A percentile compares a stretch with the other conserved stretches of the same genome.
phyloP scores from a whole-genome alignment of 139 green algal species.

The Coelastrella sp. region DNA sequence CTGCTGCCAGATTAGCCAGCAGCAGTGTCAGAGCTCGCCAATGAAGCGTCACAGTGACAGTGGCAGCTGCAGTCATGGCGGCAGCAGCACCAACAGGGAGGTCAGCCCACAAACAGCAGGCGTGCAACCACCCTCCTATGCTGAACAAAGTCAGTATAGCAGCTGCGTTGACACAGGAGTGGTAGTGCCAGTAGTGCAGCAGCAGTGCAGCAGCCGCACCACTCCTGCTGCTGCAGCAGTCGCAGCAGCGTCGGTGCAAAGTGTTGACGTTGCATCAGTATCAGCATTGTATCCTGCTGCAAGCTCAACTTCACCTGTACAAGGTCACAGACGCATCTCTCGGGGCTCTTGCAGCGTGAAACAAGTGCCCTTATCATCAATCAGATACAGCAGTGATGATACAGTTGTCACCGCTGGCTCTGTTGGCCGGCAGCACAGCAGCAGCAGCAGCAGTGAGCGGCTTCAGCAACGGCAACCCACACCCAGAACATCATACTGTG shows the following conservation, averaged over 20 bases:
- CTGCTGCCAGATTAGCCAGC: conserved; percentile 9
- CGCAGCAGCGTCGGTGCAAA: too few relatives aligned
- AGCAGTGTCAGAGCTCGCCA: background rate
- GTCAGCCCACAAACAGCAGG: background rate
- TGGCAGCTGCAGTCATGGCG: background rate
- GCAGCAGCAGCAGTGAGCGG: conserved; percentile 9
- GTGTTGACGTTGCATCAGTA: too few relatives aligned
- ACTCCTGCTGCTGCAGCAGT: too few relatives aligned
- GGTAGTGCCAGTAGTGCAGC: too few relatives aligned
- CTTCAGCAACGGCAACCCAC: conserved; percentile 21
- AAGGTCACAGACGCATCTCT: too few relatives aligned
- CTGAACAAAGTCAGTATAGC: background rate
- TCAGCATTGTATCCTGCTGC: too few relatives aligned
- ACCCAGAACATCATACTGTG: background rate
- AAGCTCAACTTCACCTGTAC: too few relatives aligned
- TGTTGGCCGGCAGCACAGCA: background rate
- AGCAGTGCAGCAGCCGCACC: too few relatives aligned
- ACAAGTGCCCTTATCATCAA: too few relatives aligned
- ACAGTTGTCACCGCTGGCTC: background rate
- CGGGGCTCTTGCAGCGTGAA: too few relatives aligned
- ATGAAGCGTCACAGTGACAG: background rate
- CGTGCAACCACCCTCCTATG: background rate
- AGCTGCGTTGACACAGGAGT: too few relatives aligned
- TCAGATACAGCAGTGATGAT: too few relatives aligned
- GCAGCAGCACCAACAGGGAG: conserved; percentile 1